Evolutionary conservation across 129 eudicot species (phyloP).

Genomic region (Calendula officinalis): DNA sequence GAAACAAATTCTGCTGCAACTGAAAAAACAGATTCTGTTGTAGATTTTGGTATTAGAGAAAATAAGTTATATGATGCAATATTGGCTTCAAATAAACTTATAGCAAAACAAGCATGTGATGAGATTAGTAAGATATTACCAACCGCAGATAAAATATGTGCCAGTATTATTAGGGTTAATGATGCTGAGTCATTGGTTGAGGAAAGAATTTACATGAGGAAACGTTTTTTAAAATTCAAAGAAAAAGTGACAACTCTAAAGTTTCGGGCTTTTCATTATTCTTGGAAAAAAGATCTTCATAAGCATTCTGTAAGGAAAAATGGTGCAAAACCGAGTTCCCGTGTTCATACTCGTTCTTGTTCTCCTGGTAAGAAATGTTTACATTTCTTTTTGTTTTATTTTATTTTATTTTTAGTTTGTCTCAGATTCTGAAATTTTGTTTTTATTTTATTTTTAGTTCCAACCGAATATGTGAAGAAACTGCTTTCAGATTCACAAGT

Average conservation of each 20-base stretch:
- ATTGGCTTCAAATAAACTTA: slow-evolving; percentile 49
- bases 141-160: background rate
- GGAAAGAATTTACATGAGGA: slow-evolving; percentile 52
- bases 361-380: slow-evolving; percentile 55
- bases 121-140: slow-evolving; percentile 57
- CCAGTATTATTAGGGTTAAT: slow-evolving; percentile 22
- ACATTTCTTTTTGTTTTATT: background rate
- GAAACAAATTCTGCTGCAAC: slow-evolving; percentile 27
- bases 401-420: background rate
- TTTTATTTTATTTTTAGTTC: slow-evolving; percentile 44
- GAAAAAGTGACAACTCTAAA: slow-evolving; percentile 63
- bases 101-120: slow-evolving; percentile 49
- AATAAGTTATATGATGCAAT: slow-evolving; percentile 33
- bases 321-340: slow-evolving; percentile 48
- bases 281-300: slow-evolving; percentile 77
- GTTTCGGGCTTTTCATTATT: slow-evolving; percentile 63
- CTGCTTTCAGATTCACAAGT: slow-evolving; percentile 57
- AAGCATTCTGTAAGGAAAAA: slow-evolving; percentile 54
- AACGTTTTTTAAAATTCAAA: slow-evolving; percentile 51
- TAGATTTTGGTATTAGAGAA: slow-evolving; percentile 14
- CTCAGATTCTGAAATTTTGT: background rate
- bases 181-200: slow-evolving; percentile 26
- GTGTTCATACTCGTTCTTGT: slow-evolving; percentile 49
- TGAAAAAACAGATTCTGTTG: slow-evolving; percentile 9
- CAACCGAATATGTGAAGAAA: slow-evolving; percentile 48